Evolutionary conservation across 2,329 filamentous ascomycete species (phyloP), one percentile per base, ranked within the genome.

Genomic region (Colletotrichum cereale): DNA sequence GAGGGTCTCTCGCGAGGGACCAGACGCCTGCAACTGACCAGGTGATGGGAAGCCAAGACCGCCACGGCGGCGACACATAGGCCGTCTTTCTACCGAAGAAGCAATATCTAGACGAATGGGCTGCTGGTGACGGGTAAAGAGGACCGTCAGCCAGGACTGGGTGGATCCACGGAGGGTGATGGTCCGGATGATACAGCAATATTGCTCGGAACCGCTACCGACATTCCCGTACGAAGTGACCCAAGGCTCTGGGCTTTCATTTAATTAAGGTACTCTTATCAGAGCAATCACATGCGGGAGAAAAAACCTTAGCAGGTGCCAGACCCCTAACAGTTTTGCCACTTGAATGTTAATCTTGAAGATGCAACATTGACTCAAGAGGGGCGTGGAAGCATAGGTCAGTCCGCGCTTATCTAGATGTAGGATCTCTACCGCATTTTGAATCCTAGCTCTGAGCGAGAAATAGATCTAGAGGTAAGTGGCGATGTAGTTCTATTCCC

Each of bases 171-270:
- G 68, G 68, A 71, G 47, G 68, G 60, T 71, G 57, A 71, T 53
- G 68, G 68, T 71, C 68, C 68, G 68, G 68, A 26, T 48, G 31
- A 47, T 58, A 71, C 52, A 36, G 44, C 52, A 21, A 40, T 40
- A 29, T 48, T 34, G 16, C 12, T 24, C 68, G 68, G 68, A 52
- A 48, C 44, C 5, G 21, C 38, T 24, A 71, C 68, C 68, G 68
- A 71, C n/a, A 26, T 68, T 71, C 65, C 68, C 52, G 65, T 21
- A 29, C 16, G 34, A 0, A 21, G 65, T 21, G 52, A 68, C 68
- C 68, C 68, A 71, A 68, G 58, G 2, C 36, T 68, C 65, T 71
- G 58, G 65, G 64, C 63, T 57, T 62, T 67, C 56, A 57, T 71
- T 24, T 48, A 62, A 67, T 11, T 8, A 10, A 11, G 5, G 2